Conservation (phyloP, 768 basidiomycete species). For the Calvatia gigantea region DNA sequence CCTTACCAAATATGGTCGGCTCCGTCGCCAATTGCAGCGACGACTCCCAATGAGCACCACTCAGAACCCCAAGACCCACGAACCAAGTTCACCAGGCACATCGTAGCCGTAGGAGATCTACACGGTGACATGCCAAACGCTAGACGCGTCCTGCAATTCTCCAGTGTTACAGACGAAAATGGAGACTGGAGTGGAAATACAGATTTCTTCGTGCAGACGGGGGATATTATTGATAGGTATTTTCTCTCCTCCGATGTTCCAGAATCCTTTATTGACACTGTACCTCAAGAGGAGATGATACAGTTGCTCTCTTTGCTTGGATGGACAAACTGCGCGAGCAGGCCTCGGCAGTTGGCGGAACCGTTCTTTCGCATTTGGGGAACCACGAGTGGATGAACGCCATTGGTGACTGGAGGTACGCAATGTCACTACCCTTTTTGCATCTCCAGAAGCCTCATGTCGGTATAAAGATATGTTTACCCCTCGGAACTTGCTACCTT, state of each 20-base stretch:
- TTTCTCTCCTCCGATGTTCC: slow-evolving; percentile 14
- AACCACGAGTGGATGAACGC: slow-evolving; percentile 98
- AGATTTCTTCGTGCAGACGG: slow-evolving; percentile 91
- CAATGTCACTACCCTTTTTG: not conserved
- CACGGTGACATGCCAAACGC: slow-evolving; percentile 89
- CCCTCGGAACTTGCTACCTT: slow-evolving; percentile 81
- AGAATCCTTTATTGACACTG: not conserved
- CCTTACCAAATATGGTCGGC: not conserved
- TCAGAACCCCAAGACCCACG: slow-evolving; percentile 12
- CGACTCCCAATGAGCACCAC: not conserved
- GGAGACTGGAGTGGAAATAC: slow-evolving; percentile 81
- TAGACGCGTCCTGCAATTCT: slow-evolving; percentile 73
- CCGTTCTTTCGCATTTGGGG: slow-evolving; percentile 75
- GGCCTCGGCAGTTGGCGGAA: slow-evolving; percentile 65
- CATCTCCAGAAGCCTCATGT: not conserved
- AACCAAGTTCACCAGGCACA: slow-evolving; percentile 43
- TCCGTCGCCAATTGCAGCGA: not conserved
- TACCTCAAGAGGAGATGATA: slow-evolving; percentile 74
- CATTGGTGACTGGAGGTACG: slow-evolving; percentile 45
- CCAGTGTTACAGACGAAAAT: slow-evolving; percentile 66
- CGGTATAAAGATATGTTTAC: slow-evolving; percentile 69
- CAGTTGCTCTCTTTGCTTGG: slow-evolving; percentile 77
- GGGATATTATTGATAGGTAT: slow-evolving; percentile 91
- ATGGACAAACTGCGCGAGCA: slow-evolving; percentile 82
- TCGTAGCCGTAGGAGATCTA: slow-evolving; percentile 89